phyloP scores from a whole-genome alignment of 2,329 filamentous ascomycete genomes.

The Aspergillus piperis region DNA sequence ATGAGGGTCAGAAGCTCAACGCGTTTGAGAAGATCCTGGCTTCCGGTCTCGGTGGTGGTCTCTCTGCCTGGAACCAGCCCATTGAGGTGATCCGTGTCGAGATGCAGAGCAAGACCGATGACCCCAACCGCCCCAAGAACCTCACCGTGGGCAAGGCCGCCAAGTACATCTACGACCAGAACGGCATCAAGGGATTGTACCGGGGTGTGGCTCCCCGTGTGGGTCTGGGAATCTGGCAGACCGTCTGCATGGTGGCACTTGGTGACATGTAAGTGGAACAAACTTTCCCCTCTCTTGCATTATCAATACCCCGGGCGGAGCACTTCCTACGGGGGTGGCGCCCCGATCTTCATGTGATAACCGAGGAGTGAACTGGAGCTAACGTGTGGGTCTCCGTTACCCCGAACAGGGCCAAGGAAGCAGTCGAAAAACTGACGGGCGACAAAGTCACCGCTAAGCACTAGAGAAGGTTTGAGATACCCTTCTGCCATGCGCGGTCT shows the following conservation, averaged over 20 bases:
- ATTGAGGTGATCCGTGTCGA: conserved; percentile 99
- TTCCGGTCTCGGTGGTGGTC: conserved; percentile 82
- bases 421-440: conserved; percentile 65
- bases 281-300: conserved; percentile 2
- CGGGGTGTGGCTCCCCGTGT: conserved; percentile 93
- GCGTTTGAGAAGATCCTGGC: conserved; percentile 87
- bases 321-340: conserved; percentile 3
- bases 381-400: conserved; percentile 32
- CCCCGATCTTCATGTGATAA: conserved; percentile 28
- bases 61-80: conserved; percentile 98
- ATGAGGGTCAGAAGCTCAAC: conserved; percentile 73
- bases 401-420: conserved; percentile 61
- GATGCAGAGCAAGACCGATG: conserved; percentile 99
- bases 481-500: conserved; percentile 32
- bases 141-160: conserved; percentile 86
- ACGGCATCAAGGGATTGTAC: conserved; percentile 90
- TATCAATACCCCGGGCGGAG: background rate
- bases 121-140: conserved; percentile 98
- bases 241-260: conserved; percentile 98
- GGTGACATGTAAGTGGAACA: conserved; percentile 81
- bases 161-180: conserved; percentile 84
- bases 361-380: conserved; percentile 28
- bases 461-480: conserved; percentile 51
- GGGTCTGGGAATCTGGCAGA: conserved; percentile 97
- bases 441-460: conserved; percentile 66